A percentile compares a stretch with the other conserved stretches of the same genome.
phyloP scores from a whole-genome alignment of 768 basidiomycete species.

The Galerina sulciceps region DNA sequence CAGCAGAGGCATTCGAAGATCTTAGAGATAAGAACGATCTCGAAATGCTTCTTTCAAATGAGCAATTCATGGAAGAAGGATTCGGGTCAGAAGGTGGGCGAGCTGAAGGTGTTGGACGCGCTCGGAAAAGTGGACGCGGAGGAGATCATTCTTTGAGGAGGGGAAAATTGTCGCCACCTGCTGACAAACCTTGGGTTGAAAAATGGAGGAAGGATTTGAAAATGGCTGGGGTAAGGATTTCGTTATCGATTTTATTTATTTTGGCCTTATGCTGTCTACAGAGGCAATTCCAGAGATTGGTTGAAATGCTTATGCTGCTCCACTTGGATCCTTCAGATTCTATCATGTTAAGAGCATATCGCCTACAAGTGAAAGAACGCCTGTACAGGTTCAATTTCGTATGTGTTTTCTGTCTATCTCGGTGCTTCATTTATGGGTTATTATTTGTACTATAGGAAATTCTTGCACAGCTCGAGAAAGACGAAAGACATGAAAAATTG shows the following conservation, averaged over 20 bases:
- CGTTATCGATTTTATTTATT: slow-evolving; percentile 16
- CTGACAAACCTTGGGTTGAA: slow-evolving; percentile 78
- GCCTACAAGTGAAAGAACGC: slow-evolving; percentile 93
- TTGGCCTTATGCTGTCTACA: slow-evolving; percentile 32
- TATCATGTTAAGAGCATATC: slow-evolving; percentile 63
- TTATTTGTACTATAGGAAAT: slow-evolving; percentile 63
- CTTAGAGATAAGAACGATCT: slow-evolving; percentile 92
- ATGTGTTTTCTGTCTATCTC: slow-evolving; percentile 31
- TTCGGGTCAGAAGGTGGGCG: slow-evolving; percentile 53
- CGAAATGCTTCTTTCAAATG: slow-evolving; percentile 67
- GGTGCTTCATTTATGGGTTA: not conserved
- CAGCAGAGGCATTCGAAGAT: slow-evolving; percentile 97
- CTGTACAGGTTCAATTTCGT: slow-evolving; percentile 96
- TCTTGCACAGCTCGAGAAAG: slow-evolving; percentile 83
- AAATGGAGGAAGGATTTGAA: slow-evolving; percentile 83
- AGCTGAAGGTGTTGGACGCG: slow-evolving; percentile 47
- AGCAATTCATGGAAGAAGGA: slow-evolving; percentile 72
- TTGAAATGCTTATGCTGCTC: slow-evolving; percentile 88
- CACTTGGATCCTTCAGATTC: slow-evolving; percentile 68
- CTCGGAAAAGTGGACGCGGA: slow-evolving; percentile 43
- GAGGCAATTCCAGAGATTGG: slow-evolving; percentile 92
- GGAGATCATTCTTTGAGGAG: slow-evolving; percentile 30
- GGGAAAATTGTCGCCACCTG: slow-evolving; percentile 79
- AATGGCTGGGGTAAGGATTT: slow-evolving; percentile 73
- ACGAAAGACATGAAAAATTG: slow-evolving; percentile 86